Evolutionary conservation across 1,139 yeast genomes (phyloP), one percentile per base, ranked within the genome.

Genomic region (Kurtzmaniella quercitrusa): DNA sequence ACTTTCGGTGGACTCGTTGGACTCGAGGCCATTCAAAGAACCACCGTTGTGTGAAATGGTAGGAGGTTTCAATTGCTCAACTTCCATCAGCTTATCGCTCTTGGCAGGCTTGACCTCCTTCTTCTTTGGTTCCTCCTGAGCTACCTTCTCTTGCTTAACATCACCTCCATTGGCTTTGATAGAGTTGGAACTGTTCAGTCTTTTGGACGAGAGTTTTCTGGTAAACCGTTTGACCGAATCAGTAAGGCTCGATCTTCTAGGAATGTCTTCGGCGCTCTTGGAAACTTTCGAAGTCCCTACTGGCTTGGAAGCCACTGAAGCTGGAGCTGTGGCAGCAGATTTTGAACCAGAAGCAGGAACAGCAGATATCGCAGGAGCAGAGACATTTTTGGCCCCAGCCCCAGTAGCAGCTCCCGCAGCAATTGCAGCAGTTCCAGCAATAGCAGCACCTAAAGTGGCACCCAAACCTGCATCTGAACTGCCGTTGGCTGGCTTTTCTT

Each of bases 151-250:
- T 23, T 18, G 38, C 23, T 23, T 25, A 16, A 54, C 46, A 38
- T 40, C 51, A 11, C 47, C 47, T 6, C 50, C 38, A 39, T 48
- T 46, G 17, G 53, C 23, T 27, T 42, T 46, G 31, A 51, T 40
- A 12, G 44, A 48, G 31, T 40, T 27, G 14, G 41, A 42, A 9
- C 29, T 33, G 25, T 40, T 46, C 16, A 41, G 42, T 23, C 40
- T 42, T 40, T 41, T 44, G 14, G 45, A 45, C 18, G 53, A 48
- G 40, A 62, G 47, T 41, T 47, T 60, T 42, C 51, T 58, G 15
- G 60, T 57, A 33, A 63, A 54, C 40, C 52, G 58, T 46, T 58
- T 62, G 43, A 62, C 55, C 34, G 50, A 54, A 19, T 54, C 52
- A 16, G 58, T 45, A 16, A 63, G 44, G 44, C 65, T 54, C 27